Evolutionary conservation across 192 early-diverging fungal genomes (phyloP).

Genomic region (Pecoramyces ruminantium): DNA sequence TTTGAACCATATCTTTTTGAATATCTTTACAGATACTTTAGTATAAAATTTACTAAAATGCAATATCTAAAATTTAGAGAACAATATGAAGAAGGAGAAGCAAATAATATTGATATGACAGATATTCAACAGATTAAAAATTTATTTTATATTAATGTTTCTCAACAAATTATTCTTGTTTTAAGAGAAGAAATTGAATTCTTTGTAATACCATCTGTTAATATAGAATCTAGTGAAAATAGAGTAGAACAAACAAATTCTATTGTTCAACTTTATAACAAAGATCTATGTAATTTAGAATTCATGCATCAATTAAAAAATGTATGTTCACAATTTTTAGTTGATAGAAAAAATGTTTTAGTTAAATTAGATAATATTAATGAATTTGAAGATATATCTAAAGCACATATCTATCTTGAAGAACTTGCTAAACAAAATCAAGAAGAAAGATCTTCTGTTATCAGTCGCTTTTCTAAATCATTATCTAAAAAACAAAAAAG

Average conservation of each 20-base stretch:
- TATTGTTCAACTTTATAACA: background rate
- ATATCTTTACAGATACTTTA: background rate
- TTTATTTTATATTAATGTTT: background rate
- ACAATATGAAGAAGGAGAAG: background rate
- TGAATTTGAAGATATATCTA: background rate
- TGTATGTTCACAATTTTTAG: background rate
- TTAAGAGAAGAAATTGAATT: background rate
- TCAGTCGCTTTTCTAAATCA: background rate
- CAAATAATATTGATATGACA: background rate
- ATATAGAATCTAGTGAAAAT: background rate
- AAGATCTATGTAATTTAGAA: background rate
- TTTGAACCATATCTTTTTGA: background rate
- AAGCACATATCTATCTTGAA: background rate
- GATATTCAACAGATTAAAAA: background rate
- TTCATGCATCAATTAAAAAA: background rate
- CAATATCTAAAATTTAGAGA: background rate
- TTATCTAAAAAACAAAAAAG: background rate
- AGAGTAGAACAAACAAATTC: background rate
- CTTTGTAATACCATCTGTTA: background rate
- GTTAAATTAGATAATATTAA: background rate
- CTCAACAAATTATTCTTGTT: background rate
- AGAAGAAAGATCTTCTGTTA: background rate
- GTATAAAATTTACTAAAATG: background rate
- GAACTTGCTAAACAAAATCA: background rate
- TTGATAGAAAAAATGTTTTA: background rate